phyloP scores from a whole-genome alignment of 2,329 filamentous ascomycete genomes.

The Trichoderma polysporum region DNA sequence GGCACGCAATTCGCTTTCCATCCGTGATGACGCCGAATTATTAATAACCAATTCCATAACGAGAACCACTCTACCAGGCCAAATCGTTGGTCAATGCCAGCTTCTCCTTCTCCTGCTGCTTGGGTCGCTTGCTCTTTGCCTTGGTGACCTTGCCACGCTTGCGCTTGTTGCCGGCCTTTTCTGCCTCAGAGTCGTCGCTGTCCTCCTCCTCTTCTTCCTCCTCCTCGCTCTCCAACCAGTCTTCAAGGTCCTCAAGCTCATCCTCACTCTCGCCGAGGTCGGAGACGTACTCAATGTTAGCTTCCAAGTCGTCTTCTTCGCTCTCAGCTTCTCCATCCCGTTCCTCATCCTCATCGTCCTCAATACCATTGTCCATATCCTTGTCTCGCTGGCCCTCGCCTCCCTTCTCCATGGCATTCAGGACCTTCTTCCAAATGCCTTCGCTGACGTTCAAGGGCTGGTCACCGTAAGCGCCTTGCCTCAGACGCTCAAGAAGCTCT shows the following conservation, averaged over 20 bases:
- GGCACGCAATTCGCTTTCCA: neutral
- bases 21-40: neutral
- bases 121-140: constrained; percentile 46
- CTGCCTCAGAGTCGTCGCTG: constrained; percentile 57
- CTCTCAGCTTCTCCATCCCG: constrained; percentile 68
- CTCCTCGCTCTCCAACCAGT: constrained; percentile 80
- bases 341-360: constrained; percentile 68
- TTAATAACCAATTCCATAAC: neutral
- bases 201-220: constrained; percentile 59
- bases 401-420: constrained; percentile 82
- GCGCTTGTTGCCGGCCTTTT: constrained; percentile 56
- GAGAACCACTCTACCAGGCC: constrained; percentile 36
- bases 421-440: constrained; percentile 94
- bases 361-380: constrained; percentile 84
- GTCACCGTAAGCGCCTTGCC: constrained; percentile 92
- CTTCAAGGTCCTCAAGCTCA: constrained; percentile 77
- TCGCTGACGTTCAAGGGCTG: constrained; percentile 94
- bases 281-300: constrained; percentile 87
- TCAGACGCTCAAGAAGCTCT: constrained; percentile 85
- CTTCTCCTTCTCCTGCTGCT: constrained; percentile 64
- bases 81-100: constrained; percentile 43
- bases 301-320: constrained; percentile 69
- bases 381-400: constrained; percentile 81
- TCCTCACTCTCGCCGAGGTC: constrained; percentile 85
- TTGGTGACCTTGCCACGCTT: constrained; percentile 51